These are phyloP conservation scores for Juglanconis sp. DNA, from an alignment of 2,329 filamentous ascomycete species.

Conservation along the genomic window DNA sequence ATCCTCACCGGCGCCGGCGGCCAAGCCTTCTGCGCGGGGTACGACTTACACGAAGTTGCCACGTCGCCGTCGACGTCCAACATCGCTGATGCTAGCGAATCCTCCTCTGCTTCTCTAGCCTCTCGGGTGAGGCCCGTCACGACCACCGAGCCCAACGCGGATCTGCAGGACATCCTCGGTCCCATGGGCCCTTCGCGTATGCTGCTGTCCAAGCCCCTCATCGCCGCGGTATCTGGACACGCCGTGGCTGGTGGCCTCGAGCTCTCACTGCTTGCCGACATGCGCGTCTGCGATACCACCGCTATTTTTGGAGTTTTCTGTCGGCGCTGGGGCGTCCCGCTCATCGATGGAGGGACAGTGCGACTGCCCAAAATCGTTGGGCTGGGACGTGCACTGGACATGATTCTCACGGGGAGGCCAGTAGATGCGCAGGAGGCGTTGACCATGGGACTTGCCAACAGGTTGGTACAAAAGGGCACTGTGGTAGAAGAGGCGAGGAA, in stretches of 20 bases:
- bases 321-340: slow-evolving; percentile 48
- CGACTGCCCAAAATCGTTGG: slow-evolving; percentile 49
- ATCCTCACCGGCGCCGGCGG: slow-evolving; percentile 43
- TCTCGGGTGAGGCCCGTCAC: neutral
- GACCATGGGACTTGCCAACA: slow-evolving; percentile 49
- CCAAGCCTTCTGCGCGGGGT: slow-evolving; percentile 51
- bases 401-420: slow-evolving; percentile 52
- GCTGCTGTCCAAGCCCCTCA: slow-evolving; percentile 48
- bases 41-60: slow-evolving; percentile 47
- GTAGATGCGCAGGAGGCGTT: slow-evolving; percentile 48
- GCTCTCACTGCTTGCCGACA: slow-evolving; percentile 49
- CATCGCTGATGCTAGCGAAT: neutral
- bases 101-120: neutral
- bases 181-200: slow-evolving; percentile 53
- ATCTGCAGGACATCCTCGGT: slow-evolving; percentile 23
- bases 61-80: neutral
- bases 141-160: neutral
- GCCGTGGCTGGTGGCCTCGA: slow-evolving; percentile 55
- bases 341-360: slow-evolving; percentile 50
- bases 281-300: slow-evolving; percentile 51
- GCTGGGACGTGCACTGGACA: slow-evolving; percentile 50
- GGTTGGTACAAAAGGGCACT: slow-evolving; percentile 48
- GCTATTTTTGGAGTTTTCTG: slow-evolving; percentile 55
- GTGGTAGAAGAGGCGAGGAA: slow-evolving; percentile 45
- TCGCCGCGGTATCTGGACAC: slow-evolving; percentile 48